Evolutionary conservation across 2,329 filamentous ascomycete genomes (phyloP).

Genomic region (Cryphonectria naterciae): DNA sequence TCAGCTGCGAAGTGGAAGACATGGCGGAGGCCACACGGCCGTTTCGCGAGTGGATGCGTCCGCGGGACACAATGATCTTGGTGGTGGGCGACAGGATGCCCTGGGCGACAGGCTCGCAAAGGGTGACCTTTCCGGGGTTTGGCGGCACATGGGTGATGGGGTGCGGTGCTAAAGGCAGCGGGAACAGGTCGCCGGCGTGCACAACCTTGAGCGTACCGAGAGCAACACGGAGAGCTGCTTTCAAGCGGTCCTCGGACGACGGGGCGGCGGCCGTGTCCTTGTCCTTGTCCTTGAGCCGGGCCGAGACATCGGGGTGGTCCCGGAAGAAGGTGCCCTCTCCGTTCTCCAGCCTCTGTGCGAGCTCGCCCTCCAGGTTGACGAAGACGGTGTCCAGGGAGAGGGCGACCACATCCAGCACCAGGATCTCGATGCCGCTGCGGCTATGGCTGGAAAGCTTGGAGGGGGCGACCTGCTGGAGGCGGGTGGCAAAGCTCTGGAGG

Average conservation of each 20-base stretch:
- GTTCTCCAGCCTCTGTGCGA: slow-evolving; percentile 78
- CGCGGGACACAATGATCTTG: slow-evolving; percentile 78
- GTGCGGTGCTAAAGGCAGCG: slow-evolving; percentile 78
- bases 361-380: slow-evolving; percentile 80
- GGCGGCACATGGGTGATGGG: slow-evolving; percentile 84
- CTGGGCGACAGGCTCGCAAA: slow-evolving; percentile 95
- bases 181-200: slow-evolving; percentile 79
- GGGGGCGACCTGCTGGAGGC: slow-evolving; percentile 73
- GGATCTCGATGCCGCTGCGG: slow-evolving; percentile 80
- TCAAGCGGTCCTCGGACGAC: slow-evolving; percentile 61
- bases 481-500: slow-evolving; percentile 78
- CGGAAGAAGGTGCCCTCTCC: slow-evolving; percentile 82
- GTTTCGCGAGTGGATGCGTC: slow-evolving; percentile 61
- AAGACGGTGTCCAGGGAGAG: slow-evolving; percentile 83
- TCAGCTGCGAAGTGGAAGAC: slow-evolving; percentile 55
- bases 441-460: slow-evolving; percentile 74
- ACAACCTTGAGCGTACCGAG: slow-evolving; percentile 75
- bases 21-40: slow-evolving; percentile 50
- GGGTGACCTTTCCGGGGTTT: slow-evolving; percentile 82
- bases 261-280: slow-evolving; percentile 30
- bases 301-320: slow-evolving; percentile 51
- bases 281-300: slow-evolving; percentile 41
- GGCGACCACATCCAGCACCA: slow-evolving; percentile 79
- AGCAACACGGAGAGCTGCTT: slow-evolving; percentile 72
- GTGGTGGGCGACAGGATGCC: slow-evolving; percentile 77